These are phyloP conservation scores for Ceratocystis papillata DNA, from an alignment of 2,329 filamentous ascomycete genomes.

Conservation along the genomic window DNA sequence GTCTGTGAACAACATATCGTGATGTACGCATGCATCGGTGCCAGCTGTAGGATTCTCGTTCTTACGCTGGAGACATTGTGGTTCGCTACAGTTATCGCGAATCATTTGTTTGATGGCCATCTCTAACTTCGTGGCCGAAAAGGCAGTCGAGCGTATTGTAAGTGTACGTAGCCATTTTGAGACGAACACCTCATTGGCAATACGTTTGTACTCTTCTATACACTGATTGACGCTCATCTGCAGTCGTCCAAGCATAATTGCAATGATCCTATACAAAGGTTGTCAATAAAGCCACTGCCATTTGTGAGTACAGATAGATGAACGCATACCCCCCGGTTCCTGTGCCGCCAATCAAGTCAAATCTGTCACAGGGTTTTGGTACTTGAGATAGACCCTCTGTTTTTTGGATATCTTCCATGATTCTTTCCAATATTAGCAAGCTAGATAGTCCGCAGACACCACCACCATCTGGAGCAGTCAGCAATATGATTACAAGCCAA, in stretches of 20 bases:
- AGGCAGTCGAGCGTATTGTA: accelerated
- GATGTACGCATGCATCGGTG: accelerated
- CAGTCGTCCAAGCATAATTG: background rate
- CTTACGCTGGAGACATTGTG: accelerated
- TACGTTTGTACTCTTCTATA: background rate
- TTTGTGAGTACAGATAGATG: background rate
- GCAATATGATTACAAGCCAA: too few relatives aligned
- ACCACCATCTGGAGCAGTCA: too few relatives aligned
- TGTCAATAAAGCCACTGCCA: background rate
- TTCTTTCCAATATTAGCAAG: slow-evolving; percentile 27
- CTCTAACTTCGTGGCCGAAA: background rate
- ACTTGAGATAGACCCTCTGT: slow-evolving; percentile 23
- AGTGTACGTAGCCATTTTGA: background rate
- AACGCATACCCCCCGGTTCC: slow-evolving; percentile 28
- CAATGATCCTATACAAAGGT: background rate
- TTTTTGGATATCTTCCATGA: slow-evolving; percentile 27
- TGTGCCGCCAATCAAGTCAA: slow-evolving; percentile 30
- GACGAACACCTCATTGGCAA: background rate
- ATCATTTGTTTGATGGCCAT: background rate
- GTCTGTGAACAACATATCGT: background rate
- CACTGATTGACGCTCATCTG: background rate
- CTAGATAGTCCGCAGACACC: slow-evolving; percentile 23
- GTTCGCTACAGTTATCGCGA: accelerated
- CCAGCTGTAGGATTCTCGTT: accelerated
- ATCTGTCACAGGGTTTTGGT: slow-evolving; percentile 28